Conservation (phyloP, 1,284 basidiomycete genomes). For the Flammula alnicola region DNA sequence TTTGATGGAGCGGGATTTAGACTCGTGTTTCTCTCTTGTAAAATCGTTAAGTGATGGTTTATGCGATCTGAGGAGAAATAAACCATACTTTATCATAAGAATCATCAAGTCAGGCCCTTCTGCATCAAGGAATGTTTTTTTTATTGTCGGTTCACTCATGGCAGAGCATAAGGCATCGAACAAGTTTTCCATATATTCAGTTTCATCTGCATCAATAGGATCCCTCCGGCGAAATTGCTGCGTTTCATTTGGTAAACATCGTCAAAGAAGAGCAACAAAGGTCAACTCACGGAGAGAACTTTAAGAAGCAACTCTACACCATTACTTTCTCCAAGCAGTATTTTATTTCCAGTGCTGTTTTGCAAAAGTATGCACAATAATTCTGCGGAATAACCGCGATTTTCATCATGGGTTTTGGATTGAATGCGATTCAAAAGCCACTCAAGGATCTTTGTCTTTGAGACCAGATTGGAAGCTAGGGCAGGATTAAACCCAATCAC, state of each 20-base stretch:
- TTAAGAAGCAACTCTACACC: constrained; percentile 84
- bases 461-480: constrained; percentile 70
- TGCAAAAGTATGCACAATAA: constrained; percentile 90
- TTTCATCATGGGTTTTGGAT: constrained; percentile 78
- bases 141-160: constrained; percentile 75
- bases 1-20: constrained; percentile 85
- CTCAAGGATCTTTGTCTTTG: constrained; percentile 73
- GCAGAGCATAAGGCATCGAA: constrained; percentile 91
- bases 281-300: constrained; percentile 80
- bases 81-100: constrained; percentile 87
- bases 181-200: constrained; percentile 96
- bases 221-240: constrained; percentile 88
- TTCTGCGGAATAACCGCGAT: constrained; percentile 87
- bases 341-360: constrained; percentile 66
- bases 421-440: constrained; percentile 87
- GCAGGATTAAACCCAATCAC: constrained; percentile 84
- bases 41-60: constrained; percentile 8
- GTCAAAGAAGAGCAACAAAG: background rate
- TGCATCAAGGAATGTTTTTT: constrained; percentile 82
- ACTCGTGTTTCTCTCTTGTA: constrained; percentile 79
- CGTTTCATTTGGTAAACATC: background rate
- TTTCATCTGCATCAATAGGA: constrained; percentile 86
- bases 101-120: constrained; percentile 98
- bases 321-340: constrained; percentile 67
- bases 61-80: background rate